Base-by-base conservation (phyloP, 805 yeast genomes). In the Yamadazyma scolyti region DNA sequence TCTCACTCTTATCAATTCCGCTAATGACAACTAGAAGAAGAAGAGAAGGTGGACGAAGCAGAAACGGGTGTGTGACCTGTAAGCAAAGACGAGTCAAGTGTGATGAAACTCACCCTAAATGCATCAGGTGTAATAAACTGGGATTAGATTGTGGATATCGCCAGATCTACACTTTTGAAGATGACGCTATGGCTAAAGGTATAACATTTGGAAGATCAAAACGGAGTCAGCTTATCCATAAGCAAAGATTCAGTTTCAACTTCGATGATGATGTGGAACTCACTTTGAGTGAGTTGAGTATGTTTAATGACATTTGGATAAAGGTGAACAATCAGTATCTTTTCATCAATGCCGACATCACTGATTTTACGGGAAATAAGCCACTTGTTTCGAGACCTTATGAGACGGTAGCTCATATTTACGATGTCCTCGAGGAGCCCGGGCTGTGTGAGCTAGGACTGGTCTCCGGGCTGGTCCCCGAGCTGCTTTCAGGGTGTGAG, bases 181-280 rank as follows among this genome's bases (percentile, higher is more conserved):
- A 62, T 18, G 68, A 63, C 9, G 67, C 65, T 4, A 16, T 40
- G 2, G 40, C 51, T 18, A 37, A 49, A 30, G 67, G 67, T 0
- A 49, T 59, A 6, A 44, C 65, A 1, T 61, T 62, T 40, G 68
- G 69, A 1, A 39, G 69, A 14, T 60, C 66, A 0, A 38, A 46
- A 12, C 42, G 46, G 9, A 31, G 33, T 20, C 33, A 36, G 18
- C 23, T 31, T 10, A 37, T 42, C 13, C 29, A 29, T 14, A 20
- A 20, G 8, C 44, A 40, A 29, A 21, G 33, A 19, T 18, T 25
- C 7, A 25, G 21, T 16, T 7, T 11, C 9, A 19, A 7, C 9
- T 5, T 15, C 14, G 9, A 20, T 12, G n/a, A n/a, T n/a, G n/a
- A 19, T n/a, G 20, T 22, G 20, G 42, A 34, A 25, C 30, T 33